These are phyloP conservation scores for Psidium guajava DNA, from an alignment of 345 rosid species.

Conservation along the genomic window DNA sequence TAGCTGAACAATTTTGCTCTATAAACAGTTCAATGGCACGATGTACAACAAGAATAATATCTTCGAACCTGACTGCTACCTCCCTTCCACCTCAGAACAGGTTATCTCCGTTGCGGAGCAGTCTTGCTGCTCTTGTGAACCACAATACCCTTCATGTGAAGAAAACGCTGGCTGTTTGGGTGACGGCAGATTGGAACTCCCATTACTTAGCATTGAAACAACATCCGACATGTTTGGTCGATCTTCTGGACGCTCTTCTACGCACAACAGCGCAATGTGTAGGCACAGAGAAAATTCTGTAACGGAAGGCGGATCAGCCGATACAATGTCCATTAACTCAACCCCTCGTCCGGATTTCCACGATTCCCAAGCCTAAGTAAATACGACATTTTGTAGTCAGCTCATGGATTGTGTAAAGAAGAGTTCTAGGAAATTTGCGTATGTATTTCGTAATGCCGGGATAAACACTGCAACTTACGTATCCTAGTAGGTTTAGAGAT, in stretches of 20 bases:
- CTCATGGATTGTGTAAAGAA: background rate
- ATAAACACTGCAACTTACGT: background rate
- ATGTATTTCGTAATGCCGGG: background rate
- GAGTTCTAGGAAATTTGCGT: background rate
- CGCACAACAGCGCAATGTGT: background rate
- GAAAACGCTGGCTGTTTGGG: background rate
- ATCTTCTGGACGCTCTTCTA: background rate
- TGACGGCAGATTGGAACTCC: background rate
- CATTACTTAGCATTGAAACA: background rate
- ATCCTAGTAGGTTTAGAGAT: constrained; percentile 2
- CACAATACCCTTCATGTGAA: background rate
- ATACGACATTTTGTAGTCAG: background rate
- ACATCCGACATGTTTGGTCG: background rate
- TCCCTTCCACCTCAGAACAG: background rate
- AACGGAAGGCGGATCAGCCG: background rate
- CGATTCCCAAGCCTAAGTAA: background rate
- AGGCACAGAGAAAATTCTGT: background rate
- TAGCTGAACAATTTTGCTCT: background rate
- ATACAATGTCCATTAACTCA: background rate
- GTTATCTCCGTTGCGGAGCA: background rate
- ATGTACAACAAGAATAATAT: background rate
- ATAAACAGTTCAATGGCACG: background rate
- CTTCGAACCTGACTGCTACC: background rate
- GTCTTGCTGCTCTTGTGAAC: background rate
- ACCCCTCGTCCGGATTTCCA: background rate